Percentiles rank a stretch among this genome's conserved stretches.
Conservation (phyloP, 2,329 filamentous ascomycete genomes). For the Fusarium sp. region DNA sequence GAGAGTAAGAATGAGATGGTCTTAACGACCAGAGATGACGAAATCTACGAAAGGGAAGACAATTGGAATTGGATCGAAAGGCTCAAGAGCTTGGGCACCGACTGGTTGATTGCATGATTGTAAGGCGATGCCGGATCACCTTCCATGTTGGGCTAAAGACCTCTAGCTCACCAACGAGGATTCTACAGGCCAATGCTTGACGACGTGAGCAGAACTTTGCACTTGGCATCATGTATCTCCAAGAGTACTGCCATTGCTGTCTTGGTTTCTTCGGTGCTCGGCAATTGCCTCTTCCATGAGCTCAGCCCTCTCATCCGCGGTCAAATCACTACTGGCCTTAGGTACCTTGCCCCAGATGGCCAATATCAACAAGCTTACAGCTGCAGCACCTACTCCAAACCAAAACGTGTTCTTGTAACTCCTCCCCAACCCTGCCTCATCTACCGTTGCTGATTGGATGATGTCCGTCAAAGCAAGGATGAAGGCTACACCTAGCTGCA, state of each 20-base stretch:
- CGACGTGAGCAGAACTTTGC: neutral
- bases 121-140: neutral
- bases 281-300: neutral
- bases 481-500: neutral
- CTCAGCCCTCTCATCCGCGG: neutral
- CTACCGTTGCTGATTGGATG: neutral
- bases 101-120: neutral
- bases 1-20: neutral
- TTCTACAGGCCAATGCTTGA: neutral
- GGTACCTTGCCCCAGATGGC: neutral
- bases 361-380: neutral
- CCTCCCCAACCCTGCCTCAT: neutral
- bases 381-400: neutral
- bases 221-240: neutral
- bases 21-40: neutral
- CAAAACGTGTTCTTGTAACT: neutral
- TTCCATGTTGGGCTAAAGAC: neutral
- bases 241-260: neutral
- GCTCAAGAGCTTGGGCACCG: neutral
- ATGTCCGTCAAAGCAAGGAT: neutral
- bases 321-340: neutral
- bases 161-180: neutral
- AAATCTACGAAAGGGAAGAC: neutral
- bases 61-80: neutral
- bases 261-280: neutral